These are phyloP conservation scores for Lactarius tabidus DNA, from an alignment of 768 basidiomycete genomes.

Conservation along the genomic window DNA sequence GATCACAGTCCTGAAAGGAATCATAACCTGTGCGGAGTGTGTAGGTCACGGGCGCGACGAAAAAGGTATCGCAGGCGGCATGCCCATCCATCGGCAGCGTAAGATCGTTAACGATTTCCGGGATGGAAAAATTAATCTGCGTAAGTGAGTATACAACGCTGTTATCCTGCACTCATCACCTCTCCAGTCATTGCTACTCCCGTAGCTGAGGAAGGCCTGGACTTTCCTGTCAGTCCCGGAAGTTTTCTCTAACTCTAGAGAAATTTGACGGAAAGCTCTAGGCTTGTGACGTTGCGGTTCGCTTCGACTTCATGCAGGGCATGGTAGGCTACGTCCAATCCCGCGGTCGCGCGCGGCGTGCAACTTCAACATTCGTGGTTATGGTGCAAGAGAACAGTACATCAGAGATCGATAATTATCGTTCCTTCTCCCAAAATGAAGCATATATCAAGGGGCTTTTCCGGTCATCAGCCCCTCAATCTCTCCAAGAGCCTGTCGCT, in stretches of 20 bases:
- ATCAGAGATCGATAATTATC: constrained; percentile 54
- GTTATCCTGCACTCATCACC: background rate
- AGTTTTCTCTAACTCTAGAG: background rate
- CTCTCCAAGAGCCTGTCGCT: constrained; percentile 37
- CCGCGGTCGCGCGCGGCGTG: constrained; percentile 77
- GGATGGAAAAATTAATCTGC: constrained; percentile 58
- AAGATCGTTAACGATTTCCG: constrained; percentile 64
- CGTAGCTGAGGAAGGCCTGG: constrained; percentile 90
- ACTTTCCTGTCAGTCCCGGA: constrained; percentile 62
- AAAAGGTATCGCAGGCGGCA: constrained; percentile 44
- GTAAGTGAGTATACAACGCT: constrained; percentile 40
- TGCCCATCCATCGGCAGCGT: constrained; percentile 50
- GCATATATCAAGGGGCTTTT: constrained; percentile 61
- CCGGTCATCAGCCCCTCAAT: constrained; percentile 41
- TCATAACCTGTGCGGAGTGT: constrained; percentile 58
- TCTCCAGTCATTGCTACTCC: constrained; percentile 70
- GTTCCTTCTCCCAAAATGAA: constrained; percentile 54
- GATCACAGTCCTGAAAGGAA: constrained; percentile 52
- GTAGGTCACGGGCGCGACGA: constrained; percentile 55
- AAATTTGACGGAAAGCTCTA: constrained; percentile 30
- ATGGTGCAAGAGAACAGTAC: constrained; percentile 67
- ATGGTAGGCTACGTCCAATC: constrained; percentile 89
- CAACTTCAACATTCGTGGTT: constrained; percentile 71
- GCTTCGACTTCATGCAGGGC: constrained; percentile 78
- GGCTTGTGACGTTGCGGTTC: constrained; percentile 83